phyloP scores from a whole-genome alignment of 768 basidiomycete species.

The Leccinum subgranulosum region DNA sequence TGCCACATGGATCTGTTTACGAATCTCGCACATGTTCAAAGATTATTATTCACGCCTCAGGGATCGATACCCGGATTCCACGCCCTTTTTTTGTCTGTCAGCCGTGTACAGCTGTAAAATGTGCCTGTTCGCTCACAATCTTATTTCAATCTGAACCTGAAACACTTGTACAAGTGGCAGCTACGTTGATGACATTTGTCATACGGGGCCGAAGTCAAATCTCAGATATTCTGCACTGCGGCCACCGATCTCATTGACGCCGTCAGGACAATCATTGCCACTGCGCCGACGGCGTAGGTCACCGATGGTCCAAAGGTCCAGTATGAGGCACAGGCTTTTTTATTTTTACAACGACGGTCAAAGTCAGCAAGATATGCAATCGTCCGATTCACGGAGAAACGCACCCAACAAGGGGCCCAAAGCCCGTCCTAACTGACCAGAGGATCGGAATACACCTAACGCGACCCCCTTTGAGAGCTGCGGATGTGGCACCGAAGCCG shows the following conservation, averaged over 20 bases:
- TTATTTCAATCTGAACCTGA: slow-evolving; percentile 7
- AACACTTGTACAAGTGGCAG: neutral
- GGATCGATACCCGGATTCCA: neutral
- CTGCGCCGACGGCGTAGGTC: slow-evolving; percentile 66
- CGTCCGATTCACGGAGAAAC: slow-evolving; percentile 21
- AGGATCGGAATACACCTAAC: slow-evolving; percentile 81
- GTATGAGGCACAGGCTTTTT: slow-evolving; percentile 76
- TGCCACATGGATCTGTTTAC: slow-evolving; percentile 11
- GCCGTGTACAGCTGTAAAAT: neutral
- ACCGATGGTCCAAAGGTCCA: slow-evolving; percentile 83
- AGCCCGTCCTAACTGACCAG: slow-evolving; percentile 93
- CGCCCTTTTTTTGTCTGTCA: slow-evolving; percentile 1
- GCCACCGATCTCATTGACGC: slow-evolving; percentile 53
- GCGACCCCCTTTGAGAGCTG: slow-evolving; percentile 81
- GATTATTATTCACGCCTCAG: slow-evolving; percentile 5
- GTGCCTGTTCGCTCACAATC: neutral
- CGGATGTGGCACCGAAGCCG: slow-evolving; percentile 48
- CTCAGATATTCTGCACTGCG: neutral
- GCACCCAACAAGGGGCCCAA: slow-evolving; percentile 87
- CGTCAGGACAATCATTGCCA: slow-evolving; percentile 63
- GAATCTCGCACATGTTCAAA: slow-evolving; percentile 9
- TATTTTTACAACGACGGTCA: slow-evolving; percentile 40
- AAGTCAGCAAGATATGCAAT: slow-evolving; percentile 9
- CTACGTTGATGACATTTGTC: neutral
- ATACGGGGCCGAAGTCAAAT: neutral